A percentile compares a stretch with the other conserved stretches of the same genome.
Conservation (phyloP, 2,329 filamentous ascomycete species). For the Pseudogymnoascus sp. region DNA sequence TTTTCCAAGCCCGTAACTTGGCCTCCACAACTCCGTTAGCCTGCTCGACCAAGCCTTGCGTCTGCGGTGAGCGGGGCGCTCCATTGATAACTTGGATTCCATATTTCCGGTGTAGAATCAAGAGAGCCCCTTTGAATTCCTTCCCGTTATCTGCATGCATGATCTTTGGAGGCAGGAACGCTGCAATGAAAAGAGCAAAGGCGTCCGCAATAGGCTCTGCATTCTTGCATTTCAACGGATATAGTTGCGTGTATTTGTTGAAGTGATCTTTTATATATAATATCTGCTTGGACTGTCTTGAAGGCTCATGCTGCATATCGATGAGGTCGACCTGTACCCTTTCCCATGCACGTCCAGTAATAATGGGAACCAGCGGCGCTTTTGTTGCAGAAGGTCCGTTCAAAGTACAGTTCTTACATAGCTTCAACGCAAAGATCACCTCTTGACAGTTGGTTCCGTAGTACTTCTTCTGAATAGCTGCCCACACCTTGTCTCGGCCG, state of each 20-base stretch:
- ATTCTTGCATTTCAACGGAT: slow-evolving; percentile 15
- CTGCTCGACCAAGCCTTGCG: slow-evolving; percentile 19
- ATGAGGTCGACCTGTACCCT: slow-evolving; percentile 18
- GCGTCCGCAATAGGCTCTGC: slow-evolving; percentile 10
- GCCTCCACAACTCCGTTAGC: slow-evolving; percentile 18
- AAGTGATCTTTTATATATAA: slow-evolving; percentile 20
- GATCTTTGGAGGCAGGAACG: slow-evolving; percentile 15
- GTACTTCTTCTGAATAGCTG: too few relatives aligned
- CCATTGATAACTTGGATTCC: slow-evolving; percentile 18
- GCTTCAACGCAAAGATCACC: too few relatives aligned
- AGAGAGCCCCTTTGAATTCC: slow-evolving; percentile 17
- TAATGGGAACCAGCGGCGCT: slow-evolving; percentile 7
- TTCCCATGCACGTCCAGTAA: slow-evolving; percentile 6
- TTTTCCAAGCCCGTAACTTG: slow-evolving; percentile 15
- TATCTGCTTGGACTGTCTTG: slow-evolving; percentile 17
- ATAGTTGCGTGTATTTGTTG: slow-evolving; percentile 18
- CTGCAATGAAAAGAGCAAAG: slow-evolving; percentile 12
- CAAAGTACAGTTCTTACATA: too few relatives aligned
- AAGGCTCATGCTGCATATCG: slow-evolving; percentile 16
- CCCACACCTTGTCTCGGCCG: too few relatives aligned
- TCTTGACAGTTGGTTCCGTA: too few relatives aligned
- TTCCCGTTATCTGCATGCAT: slow-evolving; percentile 18
- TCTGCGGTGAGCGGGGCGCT: slow-evolving; percentile 15
- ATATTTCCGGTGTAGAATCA: slow-evolving; percentile 13
- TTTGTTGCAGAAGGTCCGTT: too few relatives aligned